Evolutionary conservation across 75 land plant genomes (phyloP).

Genomic region (Isoetes taiwanensis): DNA sequence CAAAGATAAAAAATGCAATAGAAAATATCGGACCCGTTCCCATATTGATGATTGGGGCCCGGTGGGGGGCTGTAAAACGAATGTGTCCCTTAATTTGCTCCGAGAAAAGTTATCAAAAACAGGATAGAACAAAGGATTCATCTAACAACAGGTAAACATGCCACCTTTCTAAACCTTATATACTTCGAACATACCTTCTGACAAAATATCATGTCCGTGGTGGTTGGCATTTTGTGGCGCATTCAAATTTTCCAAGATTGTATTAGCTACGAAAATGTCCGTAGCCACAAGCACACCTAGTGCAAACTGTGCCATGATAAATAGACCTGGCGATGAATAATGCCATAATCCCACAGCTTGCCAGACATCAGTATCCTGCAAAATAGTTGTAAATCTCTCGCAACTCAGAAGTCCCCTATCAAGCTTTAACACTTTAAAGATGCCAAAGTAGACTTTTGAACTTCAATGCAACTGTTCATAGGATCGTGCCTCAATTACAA

Average conservation of each 20-base stretch:
- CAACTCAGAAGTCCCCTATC: no score
- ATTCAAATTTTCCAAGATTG: slow-evolving; percentile 43
- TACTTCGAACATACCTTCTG: slow-evolving; percentile 41
- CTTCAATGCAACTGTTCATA: no score
- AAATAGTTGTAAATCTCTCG: not conserved
- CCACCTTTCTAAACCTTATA: not conserved
- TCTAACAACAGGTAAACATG: not conserved
- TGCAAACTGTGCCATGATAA: slow-evolving; percentile 67
- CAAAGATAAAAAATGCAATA: not conserved
- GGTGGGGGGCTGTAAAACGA: no score
- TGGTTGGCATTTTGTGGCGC: slow-evolving; percentile 26
- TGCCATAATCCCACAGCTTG: slow-evolving; percentile 87
- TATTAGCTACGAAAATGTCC: slow-evolving; percentile 73
- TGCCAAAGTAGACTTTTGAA: no score
- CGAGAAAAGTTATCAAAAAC: no score
- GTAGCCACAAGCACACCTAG: slow-evolving; percentile 82
- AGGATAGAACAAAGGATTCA: not conserved
- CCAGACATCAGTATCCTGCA: slow-evolving; percentile 82
- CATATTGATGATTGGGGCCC: no score
- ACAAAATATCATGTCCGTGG: slow-evolving; percentile 12
- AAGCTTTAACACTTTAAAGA: no score
- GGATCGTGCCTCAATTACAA: no score
- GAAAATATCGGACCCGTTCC: not conserved
- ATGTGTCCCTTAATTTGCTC: no score
- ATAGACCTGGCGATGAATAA: slow-evolving; percentile 83